Base-by-base conservation (phyloP, 1,284 basidiomycete species). In the Austroboletus rostrupii region DNA sequence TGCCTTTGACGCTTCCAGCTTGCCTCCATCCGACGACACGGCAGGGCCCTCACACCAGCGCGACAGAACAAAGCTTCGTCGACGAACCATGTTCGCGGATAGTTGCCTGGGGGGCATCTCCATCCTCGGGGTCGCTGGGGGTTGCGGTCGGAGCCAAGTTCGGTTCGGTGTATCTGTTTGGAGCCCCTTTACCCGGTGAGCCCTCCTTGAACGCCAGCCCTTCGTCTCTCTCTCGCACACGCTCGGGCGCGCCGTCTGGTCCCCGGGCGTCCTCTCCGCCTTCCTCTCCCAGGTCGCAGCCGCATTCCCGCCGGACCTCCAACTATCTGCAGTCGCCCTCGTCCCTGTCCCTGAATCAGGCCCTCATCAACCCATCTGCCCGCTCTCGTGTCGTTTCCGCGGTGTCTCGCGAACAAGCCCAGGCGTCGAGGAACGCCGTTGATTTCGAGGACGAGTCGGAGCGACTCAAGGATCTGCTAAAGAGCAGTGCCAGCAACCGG, bases 401-500 rank as follows among this genome's bases (percentile, higher is more conserved):
- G 3, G 70, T 90, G 8, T 85, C 80, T 4, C 71, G 71, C 13
- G 83, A 87, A 55, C 78, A 77, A 53, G 85, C 51, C 4, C 65
- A 68, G 43, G 62, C 64, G 2, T 49, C 85, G 0, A 87, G 80
- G 67, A 87, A 82, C 57, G 83, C 78, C 58, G 82, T 90, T 3
- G 87, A 90, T 58, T 88, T 81, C 50, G 87, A 90, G 4, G 85
- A 88, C 38, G 88, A 90, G 61, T 74, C 83, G 6, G 83, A 81
- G 49, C 82, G 80, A 57, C 72, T 90, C 53, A 87, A 86, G 60
- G 83, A 79, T 35, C 73, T 90, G 63, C 66, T 90, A 28, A 81
- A 81, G 59, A 78, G 77, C 20, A 76, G 68, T 43, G 63, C 68
- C 23, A 70, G 69, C 17, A 77, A 72, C 56, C 76, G 78, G 41